phyloP scores from a whole-genome alignment of 106 monocot species.

The Apostasia shenzhenica region DNA sequence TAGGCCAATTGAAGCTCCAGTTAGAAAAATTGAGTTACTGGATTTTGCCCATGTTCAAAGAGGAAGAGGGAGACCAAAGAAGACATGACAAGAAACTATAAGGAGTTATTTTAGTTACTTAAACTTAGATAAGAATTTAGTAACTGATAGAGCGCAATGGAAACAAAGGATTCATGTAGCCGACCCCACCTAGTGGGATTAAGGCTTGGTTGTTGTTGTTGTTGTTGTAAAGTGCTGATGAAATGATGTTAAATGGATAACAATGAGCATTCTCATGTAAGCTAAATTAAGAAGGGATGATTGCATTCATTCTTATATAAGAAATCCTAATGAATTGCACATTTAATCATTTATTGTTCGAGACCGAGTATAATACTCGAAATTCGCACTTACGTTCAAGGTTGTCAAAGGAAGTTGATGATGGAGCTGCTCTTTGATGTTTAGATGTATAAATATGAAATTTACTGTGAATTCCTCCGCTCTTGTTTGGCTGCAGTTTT shows the following conservation, averaged over 20 bases:
- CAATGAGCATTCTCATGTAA: too few species aligned
- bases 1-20: background rate
- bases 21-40: too few species aligned
- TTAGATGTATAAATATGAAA: background rate
- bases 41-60: background rate
- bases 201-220: too few species aligned
- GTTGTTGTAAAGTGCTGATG: too few species aligned
- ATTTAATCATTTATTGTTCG: background rate
- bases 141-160: too few species aligned
- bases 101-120: too few species aligned
- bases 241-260: too few species aligned
- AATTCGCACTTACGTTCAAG: background rate
- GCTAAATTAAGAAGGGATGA: too few species aligned
- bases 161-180: too few species aligned
- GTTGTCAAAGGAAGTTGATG: background rate
- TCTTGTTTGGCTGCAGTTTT: constrained; percentile 23
- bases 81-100: background rate
- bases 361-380: background rate
- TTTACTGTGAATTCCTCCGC: background rate
- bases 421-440: background rate
- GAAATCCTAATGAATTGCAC: background rate
- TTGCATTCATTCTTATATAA: background rate
- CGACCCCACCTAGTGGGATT: too few species aligned
- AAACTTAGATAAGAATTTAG: too few species aligned
- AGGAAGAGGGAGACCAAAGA: too few species aligned